phyloP scores from a whole-genome alignment of 1,139 yeast genomes.

The Geotrichum bryndzae region DNA sequence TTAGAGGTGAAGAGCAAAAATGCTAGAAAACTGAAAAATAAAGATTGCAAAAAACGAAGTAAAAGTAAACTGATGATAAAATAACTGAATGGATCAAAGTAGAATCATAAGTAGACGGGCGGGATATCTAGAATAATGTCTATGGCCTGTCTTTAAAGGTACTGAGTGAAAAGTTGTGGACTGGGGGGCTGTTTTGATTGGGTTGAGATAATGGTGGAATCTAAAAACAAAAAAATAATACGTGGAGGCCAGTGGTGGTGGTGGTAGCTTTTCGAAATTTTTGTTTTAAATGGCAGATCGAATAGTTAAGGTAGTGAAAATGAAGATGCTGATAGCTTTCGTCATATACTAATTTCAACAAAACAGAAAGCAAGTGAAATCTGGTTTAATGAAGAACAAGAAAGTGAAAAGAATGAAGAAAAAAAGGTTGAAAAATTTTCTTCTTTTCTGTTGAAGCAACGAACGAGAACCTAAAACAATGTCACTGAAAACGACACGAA shows the following conservation, averaged over 20 bases:
- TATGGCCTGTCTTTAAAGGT: neutral
- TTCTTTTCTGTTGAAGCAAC: neutral
- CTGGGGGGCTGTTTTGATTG: neutral
- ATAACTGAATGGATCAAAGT: neutral
- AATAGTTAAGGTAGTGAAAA: neutral
- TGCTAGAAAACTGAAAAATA: neutral
- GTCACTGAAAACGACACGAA: neutral
- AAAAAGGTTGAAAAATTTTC: neutral
- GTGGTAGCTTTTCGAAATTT: neutral
- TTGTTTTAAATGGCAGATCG: neutral
- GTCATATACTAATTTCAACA: neutral
- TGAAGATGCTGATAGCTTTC: neutral
- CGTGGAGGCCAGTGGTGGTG: neutral
- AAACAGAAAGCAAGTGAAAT: neutral
- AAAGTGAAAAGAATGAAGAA: neutral
- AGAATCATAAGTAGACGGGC: neutral
- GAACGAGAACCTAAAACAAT: neutral
- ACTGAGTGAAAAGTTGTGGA: neutral
- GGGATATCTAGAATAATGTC: neutral
- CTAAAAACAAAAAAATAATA: neutral
- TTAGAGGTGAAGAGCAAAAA: neutral
- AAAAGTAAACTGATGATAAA: neutral
- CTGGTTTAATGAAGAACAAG: neutral
- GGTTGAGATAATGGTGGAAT: neutral
- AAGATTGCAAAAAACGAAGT: neutral